Evolutionary conservation across 164 flowering plant species (phyloP), one percentile per base, ranked within the genome.

Genomic region (Liquidambar formosana): DNA sequence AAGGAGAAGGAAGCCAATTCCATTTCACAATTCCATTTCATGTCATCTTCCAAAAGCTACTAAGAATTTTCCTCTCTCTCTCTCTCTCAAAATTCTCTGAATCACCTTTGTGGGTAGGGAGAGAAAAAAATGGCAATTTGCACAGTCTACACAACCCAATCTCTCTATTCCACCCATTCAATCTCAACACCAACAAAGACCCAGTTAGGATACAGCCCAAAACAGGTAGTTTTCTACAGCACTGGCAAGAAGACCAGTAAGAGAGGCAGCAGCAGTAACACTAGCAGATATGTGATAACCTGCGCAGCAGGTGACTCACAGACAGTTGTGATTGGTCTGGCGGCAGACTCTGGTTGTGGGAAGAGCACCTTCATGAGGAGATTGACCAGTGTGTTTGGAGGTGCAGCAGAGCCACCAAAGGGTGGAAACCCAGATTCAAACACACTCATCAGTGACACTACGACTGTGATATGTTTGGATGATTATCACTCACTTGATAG

Each of bases 311-410:
- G 73, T 10, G 82, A 75, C 53, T 16, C 69, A 10, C 79, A 75
- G 73, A 90, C 99, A 44, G 80, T 94, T 25, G 99, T 94, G 71
- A 94, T 94, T 57, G 99, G 99, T 15, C 79, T 94, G 41, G 99
- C 99, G 16, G 99, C 99, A 0, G 99, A 94, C 71, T 94, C 99
- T 3, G 99, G 99, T 14, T 94, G 99, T 73, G 97, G 97, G 51
- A 94, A 94, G 81, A 90, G 97, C 60, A 94, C 99, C 19, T 94
- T 94, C 88, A 94, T 94, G 99, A 82, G 99, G 80, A 81, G 99
- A 69, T 75, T 94, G 51, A 94, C 99, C 1, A 92, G 95, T 77
- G 97, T 94, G 33, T 94, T 94, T 69, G 99, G 99, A 0, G 99
- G 99, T 0, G 96, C 95, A 4, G 99, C 97, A 3, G 95, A 88